phyloP scores from a whole-genome alignment of 2,329 filamentous ascomycete genomes.

The Epichloe coenophiala region DNA sequence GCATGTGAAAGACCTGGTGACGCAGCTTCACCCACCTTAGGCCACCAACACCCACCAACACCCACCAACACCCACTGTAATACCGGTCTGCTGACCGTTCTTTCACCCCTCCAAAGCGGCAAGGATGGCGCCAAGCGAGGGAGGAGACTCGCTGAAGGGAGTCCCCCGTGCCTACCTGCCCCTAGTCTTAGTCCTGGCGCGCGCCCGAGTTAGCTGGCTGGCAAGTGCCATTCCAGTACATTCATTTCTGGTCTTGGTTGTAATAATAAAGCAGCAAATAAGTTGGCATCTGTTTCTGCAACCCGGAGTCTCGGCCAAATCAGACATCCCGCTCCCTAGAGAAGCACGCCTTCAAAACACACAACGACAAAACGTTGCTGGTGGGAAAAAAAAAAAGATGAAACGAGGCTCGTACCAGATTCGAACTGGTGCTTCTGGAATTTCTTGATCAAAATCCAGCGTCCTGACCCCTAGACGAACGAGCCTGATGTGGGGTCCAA shows the following conservation, averaged over 20 bases:
- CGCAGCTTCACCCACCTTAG: not conserved
- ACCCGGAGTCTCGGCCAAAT: too few species aligned
- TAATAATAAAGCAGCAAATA: too few species aligned
- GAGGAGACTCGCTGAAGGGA: not conserved
- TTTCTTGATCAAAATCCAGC: constrained; percentile 10
- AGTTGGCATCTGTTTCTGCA: too few species aligned
- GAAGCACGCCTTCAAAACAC: too few species aligned
- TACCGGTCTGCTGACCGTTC: not conserved
- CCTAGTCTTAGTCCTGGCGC: too few species aligned
- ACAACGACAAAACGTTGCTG: not conserved
- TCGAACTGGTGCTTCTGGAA: constrained; percentile 13
- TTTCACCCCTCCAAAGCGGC: not conserved
- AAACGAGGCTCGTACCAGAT: constrained; percentile 9
- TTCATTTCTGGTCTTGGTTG: too few species aligned
- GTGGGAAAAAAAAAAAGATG: not conserved
- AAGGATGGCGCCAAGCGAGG: constrained; percentile 1
- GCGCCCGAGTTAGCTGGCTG: too few species aligned
- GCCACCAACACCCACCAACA: too few species aligned
- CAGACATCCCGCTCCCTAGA: too few species aligned
- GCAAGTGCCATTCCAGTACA: too few species aligned
- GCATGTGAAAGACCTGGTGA: not conserved
- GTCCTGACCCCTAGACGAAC: constrained; percentile 14
- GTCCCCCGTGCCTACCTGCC: too few species aligned
- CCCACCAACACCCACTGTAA: too few species aligned
- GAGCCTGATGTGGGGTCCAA: not conserved